These are phyloP conservation scores for Linanthus parryae DNA, from an alignment of 148 eudicot species.

Conservation along the genomic window DNA sequence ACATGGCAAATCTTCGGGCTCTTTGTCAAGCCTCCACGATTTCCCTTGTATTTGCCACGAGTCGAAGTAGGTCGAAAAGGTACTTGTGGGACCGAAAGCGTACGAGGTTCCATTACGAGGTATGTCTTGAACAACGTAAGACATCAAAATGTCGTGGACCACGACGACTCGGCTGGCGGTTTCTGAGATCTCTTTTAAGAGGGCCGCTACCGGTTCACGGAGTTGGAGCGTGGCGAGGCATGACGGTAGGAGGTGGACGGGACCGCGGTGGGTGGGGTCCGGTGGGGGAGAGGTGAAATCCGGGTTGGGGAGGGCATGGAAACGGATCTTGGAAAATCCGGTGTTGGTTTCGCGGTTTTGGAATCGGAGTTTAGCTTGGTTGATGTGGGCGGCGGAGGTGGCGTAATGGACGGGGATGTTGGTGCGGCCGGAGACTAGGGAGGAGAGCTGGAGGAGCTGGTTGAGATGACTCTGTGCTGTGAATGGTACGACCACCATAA, in stretches of 20 bases:
- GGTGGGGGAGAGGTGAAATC: slow-evolving; percentile 18
- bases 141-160: slow-evolving; percentile 45
- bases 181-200: slow-evolving; percentile 28
- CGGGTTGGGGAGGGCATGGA: slow-evolving; percentile 49
- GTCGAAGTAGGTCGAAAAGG: no score
- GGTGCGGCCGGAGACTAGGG: slow-evolving; percentile 36
- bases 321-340: slow-evolving; percentile 19
- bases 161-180: slow-evolving; percentile 23
- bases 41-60: no score
- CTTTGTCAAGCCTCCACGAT: no score
- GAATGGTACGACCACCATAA: slow-evolving; percentile 52
- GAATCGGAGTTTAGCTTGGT: slow-evolving; percentile 46
- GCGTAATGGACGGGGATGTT: slow-evolving; percentile 48
- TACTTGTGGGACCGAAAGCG: no score
- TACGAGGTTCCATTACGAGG: no score
- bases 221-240: slow-evolving; percentile 25
- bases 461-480: slow-evolving; percentile 73
- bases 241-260: slow-evolving; percentile 46
- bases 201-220: slow-evolving; percentile 24
- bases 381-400: slow-evolving; percentile 29
- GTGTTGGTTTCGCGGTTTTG: slow-evolving; percentile 22
- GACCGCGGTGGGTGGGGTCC: slow-evolving; percentile 20
- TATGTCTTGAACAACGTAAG: slow-evolving; percentile 44
- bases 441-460: slow-evolving; percentile 61
- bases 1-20: no score